Evolutionary conservation across 2,329 filamentous ascomycete species (phyloP).

Genomic region (Hymenoscyphus fraxineus): DNA sequence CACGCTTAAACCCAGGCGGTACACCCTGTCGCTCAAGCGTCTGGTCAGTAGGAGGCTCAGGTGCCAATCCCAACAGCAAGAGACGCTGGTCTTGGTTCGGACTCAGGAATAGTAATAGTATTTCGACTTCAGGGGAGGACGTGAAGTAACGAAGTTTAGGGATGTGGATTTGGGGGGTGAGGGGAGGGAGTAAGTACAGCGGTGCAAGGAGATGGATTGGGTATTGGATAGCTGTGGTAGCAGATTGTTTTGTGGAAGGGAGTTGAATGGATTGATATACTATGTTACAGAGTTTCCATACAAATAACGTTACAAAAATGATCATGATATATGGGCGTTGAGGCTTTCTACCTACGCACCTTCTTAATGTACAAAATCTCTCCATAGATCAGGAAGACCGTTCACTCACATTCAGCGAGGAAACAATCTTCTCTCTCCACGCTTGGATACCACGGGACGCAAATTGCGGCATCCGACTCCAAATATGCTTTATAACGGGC

Average conservation of each 20-base stretch:
- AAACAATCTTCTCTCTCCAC: conserved; percentile 28
- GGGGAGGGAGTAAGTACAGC: not conserved
- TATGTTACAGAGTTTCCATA: conserved; percentile 7
- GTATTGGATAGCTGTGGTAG: not conserved
- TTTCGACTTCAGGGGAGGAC: conserved; percentile 2
- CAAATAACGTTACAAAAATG: not conserved
- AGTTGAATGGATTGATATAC: not conserved
- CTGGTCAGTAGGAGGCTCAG: conserved; percentile 14
- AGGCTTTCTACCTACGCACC: not conserved
- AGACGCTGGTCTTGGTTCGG: conserved; percentile 21
- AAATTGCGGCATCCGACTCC: conserved; percentile 30
- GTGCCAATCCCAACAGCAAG: conserved; percentile 21
- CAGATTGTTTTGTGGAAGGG: not conserved
- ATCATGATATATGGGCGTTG: not conserved
- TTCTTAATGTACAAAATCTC: not conserved
- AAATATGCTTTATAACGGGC: conserved; percentile 23
- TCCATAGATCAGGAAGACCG: not conserved
- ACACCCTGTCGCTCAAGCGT: conserved; percentile 26
- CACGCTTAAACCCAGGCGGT: conserved; percentile 21
- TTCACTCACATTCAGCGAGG: conserved; percentile 12
- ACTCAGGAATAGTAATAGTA: conserved; percentile 12
- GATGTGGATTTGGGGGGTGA: conserved; percentile 12
- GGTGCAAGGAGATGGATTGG: not conserved
- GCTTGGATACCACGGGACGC: conserved; percentile 20
- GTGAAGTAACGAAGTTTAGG: conserved; percentile 12